phyloP scores from a whole-genome alignment of 345 rosid species.

The Excoecaria cochinchinensis region DNA sequence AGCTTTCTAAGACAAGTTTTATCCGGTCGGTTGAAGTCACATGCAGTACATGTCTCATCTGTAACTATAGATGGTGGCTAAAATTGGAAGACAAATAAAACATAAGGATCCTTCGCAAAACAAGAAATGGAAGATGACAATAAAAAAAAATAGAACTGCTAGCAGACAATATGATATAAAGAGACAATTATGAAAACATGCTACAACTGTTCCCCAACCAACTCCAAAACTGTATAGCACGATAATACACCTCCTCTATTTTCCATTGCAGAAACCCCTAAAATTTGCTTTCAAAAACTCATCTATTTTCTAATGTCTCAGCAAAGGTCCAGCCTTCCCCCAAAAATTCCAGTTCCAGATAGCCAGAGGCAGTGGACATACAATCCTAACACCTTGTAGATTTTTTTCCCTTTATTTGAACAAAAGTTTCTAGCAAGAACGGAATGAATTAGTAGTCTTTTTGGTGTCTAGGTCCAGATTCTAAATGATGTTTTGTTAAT shows the following conservation, averaged over 20 bases:
- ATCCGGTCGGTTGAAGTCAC: slow-evolving; percentile 94
- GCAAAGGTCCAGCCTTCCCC: not conserved
- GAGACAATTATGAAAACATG: not conserved
- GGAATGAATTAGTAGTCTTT: not conserved
- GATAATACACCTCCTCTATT: not conserved
- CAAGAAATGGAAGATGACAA: not conserved
- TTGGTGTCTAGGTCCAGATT: not conserved
- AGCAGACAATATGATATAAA: not conserved
- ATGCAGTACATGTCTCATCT: slow-evolving; percentile 88
- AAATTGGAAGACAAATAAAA: slow-evolving; percentile 29
- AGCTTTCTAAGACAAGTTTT: slow-evolving; percentile 91
- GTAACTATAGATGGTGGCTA: slow-evolving; percentile 96
- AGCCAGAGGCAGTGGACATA: not conserved
- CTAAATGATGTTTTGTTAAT: not conserved
- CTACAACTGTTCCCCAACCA: not conserved
- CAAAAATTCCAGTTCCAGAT: not conserved
- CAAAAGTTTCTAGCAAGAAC: not conserved
- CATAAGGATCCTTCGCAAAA: not conserved
- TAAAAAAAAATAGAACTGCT: not conserved
- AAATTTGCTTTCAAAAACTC: not conserved
- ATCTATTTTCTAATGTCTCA: not conserved
- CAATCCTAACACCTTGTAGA: not conserved
- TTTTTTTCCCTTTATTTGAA: not conserved
- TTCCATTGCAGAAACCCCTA: not conserved
- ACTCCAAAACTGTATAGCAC: not conserved